Base-by-base conservation (phyloP, 1,139 yeast genomes). In the Pneumocystis sp. region DNA sequence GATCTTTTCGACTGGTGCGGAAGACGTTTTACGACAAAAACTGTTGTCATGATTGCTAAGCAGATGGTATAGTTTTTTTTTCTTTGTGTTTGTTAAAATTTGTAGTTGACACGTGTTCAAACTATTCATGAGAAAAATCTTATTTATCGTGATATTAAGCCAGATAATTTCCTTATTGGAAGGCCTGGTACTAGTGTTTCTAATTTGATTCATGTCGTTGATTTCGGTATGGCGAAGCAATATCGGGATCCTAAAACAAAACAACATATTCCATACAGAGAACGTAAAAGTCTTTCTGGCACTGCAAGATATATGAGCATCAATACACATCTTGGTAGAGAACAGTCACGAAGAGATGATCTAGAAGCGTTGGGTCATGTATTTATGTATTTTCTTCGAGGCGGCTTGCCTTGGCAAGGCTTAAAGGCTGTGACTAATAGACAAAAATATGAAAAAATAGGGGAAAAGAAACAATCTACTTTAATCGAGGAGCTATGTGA, bases 381-480 rank as follows among this genome's bases (percentile, higher is more conserved):
- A 61, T 83, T 93, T 73, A 89, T 93, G 72, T 93, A 93, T 78
- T 93, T 93, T 75, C 85, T 96, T 76, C 84, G 96, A 69, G 98
- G 98, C 59, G 88, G 95, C 31, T 81, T 93, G 73, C 98, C 98
- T 65, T 93, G 98, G 98, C 98, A 93, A 78, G 98, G 98, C 17
- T 83, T 93, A 72, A 90, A 90, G 76, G 98, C 98, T 44, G 95
- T 93, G 62, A 90, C 97, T 21, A 93, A 93, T 79, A 86, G 96
- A 77, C 97, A 88, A 74, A 93, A 93, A 76, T 93, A 93, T 76
- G 97, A 93, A 76, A 91, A 90, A 75, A 93, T 93, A 76, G 97
- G 97, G 68, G 93, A 89, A 73, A 91, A 91, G 76, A 91, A 91
- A 77, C 89, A 90, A 76, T 83, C 93, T 12, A 87, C 96, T 17